A percentile compares a stretch with the other conserved stretches of the same genome.
Conservation (phyloP, 2,329 filamentous ascomycete species). For the Apiospora saccharicola region DNA sequence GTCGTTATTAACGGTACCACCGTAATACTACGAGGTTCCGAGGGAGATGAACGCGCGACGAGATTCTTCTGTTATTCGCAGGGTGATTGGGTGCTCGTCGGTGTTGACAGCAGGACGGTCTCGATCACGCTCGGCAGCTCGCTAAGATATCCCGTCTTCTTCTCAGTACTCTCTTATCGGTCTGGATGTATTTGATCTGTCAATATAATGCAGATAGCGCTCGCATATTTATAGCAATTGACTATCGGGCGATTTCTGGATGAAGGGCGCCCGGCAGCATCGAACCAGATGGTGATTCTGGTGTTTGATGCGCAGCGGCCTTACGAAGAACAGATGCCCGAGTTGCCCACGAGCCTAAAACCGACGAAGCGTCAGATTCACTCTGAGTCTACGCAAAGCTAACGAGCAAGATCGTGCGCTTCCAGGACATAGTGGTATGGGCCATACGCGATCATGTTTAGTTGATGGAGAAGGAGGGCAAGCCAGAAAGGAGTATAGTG, state of each 20-base stretch:
- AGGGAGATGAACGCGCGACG: not conserved
- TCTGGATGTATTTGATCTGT: slow-evolving; percentile 28
- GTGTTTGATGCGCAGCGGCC: slow-evolving; percentile 40
- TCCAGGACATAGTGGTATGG: slow-evolving; percentile 50
- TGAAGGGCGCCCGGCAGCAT: slow-evolving; percentile 27
- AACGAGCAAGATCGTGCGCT: slow-evolving; percentile 39
- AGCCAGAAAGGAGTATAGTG: slow-evolving; percentile 37
- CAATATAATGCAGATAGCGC: too few relatives aligned
- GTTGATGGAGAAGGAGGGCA: slow-evolving; percentile 38
- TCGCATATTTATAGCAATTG: too few relatives aligned
- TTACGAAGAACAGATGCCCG: slow-evolving; percentile 23
- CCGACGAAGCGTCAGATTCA: slow-evolving; percentile 33
- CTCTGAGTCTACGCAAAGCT: slow-evolving; percentile 48
- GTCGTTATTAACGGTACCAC: not conserved
- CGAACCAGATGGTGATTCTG: slow-evolving; percentile 39
- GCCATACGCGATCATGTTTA: slow-evolving; percentile 46
- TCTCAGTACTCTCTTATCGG: too few relatives aligned
- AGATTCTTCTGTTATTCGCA: not conserved
- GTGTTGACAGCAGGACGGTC: too few relatives aligned
- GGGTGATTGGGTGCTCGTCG: not conserved
- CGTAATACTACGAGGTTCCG: not conserved
- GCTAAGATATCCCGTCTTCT: too few relatives aligned
- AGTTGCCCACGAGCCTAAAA: slow-evolving; percentile 26
- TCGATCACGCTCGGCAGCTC: too few relatives aligned
- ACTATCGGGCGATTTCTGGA: too few relatives aligned